These are phyloP conservation scores for Coemansia pectinata DNA, from an alignment of 192 early-diverging fungal species.

Conservation along the genomic window DNA sequence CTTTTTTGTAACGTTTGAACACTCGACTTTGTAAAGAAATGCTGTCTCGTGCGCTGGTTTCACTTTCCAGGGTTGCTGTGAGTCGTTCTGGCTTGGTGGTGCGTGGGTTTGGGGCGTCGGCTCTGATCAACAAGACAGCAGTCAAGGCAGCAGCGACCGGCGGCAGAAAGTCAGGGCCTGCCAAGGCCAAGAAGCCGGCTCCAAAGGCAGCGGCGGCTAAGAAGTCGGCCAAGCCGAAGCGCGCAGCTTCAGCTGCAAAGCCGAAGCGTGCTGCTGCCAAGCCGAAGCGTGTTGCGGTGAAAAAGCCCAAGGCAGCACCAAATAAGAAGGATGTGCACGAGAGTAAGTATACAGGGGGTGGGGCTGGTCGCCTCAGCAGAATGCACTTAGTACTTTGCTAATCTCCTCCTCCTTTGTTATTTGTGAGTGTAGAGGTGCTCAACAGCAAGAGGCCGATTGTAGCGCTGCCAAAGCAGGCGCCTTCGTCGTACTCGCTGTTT, in stretches of 20 bases:
- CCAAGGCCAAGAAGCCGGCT: conserved; percentile 12
- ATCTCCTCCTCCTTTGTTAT: background rate
- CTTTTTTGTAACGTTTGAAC: background rate
- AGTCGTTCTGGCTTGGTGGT: background rate
- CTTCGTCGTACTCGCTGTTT: conserved; percentile 17
- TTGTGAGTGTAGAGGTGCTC: background rate
- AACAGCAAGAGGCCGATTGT: conserved; percentile 7
- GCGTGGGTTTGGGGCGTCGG: background rate
- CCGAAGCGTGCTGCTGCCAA: conserved; percentile 4
- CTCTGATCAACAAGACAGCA: conserved; percentile 11
- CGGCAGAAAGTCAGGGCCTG: background rate
- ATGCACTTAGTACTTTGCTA: background rate
- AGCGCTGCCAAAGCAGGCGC: conserved; percentile 12
- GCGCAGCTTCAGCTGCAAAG: background rate
- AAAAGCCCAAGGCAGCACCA: background rate
- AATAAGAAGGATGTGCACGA: conserved; percentile 28
- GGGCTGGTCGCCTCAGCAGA: no score
- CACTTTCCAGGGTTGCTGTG: background rate
- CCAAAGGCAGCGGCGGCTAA: background rate
- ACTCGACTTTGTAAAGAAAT: background rate
- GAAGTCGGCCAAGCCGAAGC: conserved; percentile 3
- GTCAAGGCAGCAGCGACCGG: background rate
- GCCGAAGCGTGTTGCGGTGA: background rate
- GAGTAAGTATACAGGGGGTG: conserved; percentile 14
- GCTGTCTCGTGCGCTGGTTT: background rate